Evolutionary conservation across 495 filamentous ascomycete genomes (phyloP), one percentile per base, ranked within the genome.

Genomic region (Daldinia childiae): DNA sequence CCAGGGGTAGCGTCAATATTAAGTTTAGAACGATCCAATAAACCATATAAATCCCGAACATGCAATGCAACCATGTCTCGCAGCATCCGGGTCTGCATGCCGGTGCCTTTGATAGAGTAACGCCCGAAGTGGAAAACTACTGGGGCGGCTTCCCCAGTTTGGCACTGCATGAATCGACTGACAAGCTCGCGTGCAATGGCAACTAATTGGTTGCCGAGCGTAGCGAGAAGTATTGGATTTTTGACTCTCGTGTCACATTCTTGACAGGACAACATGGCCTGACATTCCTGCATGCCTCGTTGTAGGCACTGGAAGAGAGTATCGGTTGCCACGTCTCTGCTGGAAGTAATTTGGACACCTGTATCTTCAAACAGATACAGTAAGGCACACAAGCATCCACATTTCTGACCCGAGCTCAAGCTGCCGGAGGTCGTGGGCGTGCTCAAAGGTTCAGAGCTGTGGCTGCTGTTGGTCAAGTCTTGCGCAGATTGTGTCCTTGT

Each of bases 21-120:
- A 24, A 21, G 43, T 21, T 4, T 48, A 24, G 17, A 48, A 12
- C 43, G 43, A 21, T 48, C 3, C 17, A 48, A 21, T 5, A 48
- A 21, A 12, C 2, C 21, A 48, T 48, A 48, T 21, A 48, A 48
- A 24, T 48, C 43, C 17, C 43, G 43, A 24, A 48, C 43, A 5
- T 48, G 43, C 5, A 48, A 48, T 48, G 43, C 19, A 21, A 48
- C 43, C 43, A 48, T 48, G 43, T 48, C 43, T 48, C 43, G 43
- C 19, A 48, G 43, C 17, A 48, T 19, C 4, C 43, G 43, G 21
- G 43, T 48, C 43, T 21, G 43, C 43, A 48, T 48, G 0, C 43
- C 43, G 21, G 43, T 12, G 43, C 43, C 43, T 0, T 48, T 11
- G 43, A 48, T 48, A 48, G 17, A 48, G 11, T 48, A 48, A 1